phyloP scores from a whole-genome alignment of 768 basidiomycete genomes.

The Sporobolomyces phaffii region DNA sequence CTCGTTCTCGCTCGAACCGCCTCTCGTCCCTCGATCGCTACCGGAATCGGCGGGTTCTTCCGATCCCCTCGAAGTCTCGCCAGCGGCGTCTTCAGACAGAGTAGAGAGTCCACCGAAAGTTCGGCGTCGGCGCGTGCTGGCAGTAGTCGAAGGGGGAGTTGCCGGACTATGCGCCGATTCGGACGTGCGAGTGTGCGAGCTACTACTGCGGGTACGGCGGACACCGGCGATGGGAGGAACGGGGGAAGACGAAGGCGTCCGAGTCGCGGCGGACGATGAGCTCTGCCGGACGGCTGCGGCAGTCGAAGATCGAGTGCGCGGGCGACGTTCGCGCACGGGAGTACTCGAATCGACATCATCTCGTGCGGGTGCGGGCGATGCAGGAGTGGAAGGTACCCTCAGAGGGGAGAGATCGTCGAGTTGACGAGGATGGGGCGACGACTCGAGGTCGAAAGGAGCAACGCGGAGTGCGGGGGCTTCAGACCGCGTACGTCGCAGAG shows the following conservation, averaged over 20 bases:
- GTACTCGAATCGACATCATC: neutral
- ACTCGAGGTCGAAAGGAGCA: neutral
- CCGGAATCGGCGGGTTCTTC: neutral
- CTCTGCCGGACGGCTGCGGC: neutral
- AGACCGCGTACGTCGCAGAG: conserved; percentile 21
- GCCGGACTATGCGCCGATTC: neutral
- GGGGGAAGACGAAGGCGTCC: neutral
- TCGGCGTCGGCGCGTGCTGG: neutral
- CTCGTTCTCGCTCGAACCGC: conserved; percentile 5
- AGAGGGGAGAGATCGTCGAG: neutral
- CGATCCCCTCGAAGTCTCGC: neutral
- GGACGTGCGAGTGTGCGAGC: neutral
- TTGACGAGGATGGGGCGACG: neutral
- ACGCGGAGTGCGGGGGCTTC: neutral
- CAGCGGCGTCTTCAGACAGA: neutral
- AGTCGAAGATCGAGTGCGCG: conserved; percentile 6
- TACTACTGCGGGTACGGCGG: neutral
- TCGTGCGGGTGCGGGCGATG: neutral
- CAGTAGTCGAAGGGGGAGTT: neutral
- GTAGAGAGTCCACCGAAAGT: conserved; percentile 3
- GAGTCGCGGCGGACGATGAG: no score
- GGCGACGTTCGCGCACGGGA: neutral
- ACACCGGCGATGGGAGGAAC: neutral
- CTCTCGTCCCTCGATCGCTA: neutral
- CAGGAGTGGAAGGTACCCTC: neutral